Conservation (phyloP, 2,329 filamentous ascomycete genomes). For the Paecilomyces variotii region DNA sequence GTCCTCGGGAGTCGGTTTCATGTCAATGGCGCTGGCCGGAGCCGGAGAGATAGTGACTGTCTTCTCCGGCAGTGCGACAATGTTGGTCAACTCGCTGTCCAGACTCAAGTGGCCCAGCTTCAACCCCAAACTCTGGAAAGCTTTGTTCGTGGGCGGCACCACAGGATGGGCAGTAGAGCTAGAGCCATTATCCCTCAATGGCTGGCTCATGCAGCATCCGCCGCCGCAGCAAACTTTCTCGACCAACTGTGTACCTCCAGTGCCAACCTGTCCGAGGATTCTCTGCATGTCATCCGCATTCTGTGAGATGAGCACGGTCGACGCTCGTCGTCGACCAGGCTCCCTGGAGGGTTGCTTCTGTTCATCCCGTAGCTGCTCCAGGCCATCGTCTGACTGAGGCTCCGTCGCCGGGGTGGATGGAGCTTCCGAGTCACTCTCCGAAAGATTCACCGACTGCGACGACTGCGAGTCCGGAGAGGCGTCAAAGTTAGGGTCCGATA, state of each 20-base stretch:
- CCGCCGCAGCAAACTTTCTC: slow-evolving; percentile 58
- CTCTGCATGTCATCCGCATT: slow-evolving; percentile 51
- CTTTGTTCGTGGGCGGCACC: slow-evolving; percentile 66
- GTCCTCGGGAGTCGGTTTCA: slow-evolving; percentile 30
- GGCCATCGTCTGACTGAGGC: slow-evolving; percentile 24
- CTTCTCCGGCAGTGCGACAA: slow-evolving; percentile 65
- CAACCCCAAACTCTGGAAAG: slow-evolving; percentile 71
- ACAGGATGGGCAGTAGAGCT: slow-evolving; percentile 41
- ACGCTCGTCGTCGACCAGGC: slow-evolving; percentile 33
- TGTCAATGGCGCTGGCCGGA: slow-evolving; percentile 24
- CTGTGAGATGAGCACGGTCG: slow-evolving; percentile 47
- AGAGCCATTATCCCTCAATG: slow-evolving; percentile 38
- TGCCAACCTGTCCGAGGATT: slow-evolving; percentile 47
- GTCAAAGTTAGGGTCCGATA: slow-evolving; percentile 25
- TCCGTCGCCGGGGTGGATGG: slow-evolving; percentile 36
- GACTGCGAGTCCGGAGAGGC: slow-evolving; percentile 19
- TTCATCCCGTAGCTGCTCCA: slow-evolving; percentile 15
- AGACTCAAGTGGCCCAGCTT: slow-evolving; percentile 66
- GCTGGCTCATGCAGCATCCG: slow-evolving; percentile 55
- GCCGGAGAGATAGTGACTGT: slow-evolving; percentile 56
- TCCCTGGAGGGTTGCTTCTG: slow-evolving; percentile 11
- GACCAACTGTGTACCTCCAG: slow-evolving; percentile 50
- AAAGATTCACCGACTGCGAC: slow-evolving; percentile 21
- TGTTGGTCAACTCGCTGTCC: slow-evolving; percentile 60
- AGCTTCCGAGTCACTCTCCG: slow-evolving; percentile 27